Evolutionary conservation across 2,329 filamentous ascomycete genomes (phyloP).

Genomic region (Magnaporthales sp.): DNA sequence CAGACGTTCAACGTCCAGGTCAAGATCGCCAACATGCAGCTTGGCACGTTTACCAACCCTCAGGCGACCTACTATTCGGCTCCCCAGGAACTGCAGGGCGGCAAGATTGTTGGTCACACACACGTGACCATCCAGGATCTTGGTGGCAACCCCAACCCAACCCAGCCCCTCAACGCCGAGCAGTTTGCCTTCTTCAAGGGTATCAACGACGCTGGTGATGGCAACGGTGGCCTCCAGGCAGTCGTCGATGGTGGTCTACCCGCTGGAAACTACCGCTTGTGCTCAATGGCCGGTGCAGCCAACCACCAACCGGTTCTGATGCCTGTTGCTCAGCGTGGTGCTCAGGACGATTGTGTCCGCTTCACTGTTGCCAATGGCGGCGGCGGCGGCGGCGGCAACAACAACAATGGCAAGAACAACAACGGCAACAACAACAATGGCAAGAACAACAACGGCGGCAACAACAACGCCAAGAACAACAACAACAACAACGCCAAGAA

Average conservation of each 20-base stretch:
- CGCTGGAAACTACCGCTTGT: slow-evolving; percentile 55
- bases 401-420: slow-evolving; percentile 8
- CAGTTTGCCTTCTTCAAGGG: slow-evolving; percentile 58
- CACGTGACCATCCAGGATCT: slow-evolving; percentile 51
- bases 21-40: slow-evolving; percentile 41
- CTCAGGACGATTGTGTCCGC: slow-evolving; percentile 56
- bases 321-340: slow-evolving; percentile 58
- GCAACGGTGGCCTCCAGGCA: slow-evolving; percentile 42
- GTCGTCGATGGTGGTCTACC: slow-evolving; percentile 49
- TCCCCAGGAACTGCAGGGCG: slow-evolving; percentile 44
- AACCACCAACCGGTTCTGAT: slow-evolving; percentile 61
- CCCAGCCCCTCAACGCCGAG: slow-evolving; percentile 39
- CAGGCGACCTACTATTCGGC: slow-evolving; percentile 52
- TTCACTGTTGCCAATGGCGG: slow-evolving; percentile 38
- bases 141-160: slow-evolving; percentile 40
- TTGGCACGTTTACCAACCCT: slow-evolving; percentile 55
- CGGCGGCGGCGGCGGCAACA: slow-evolving; percentile 13
- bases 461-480: slow-evolving; percentile 8
- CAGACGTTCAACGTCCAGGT: slow-evolving; percentile 44
- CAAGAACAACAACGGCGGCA: slow-evolving; percentile 11
- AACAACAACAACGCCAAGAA: slow-evolving; percentile 12
- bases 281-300: slow-evolving; percentile 52
- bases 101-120: slow-evolving; percentile 50
- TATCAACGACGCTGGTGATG: slow-evolving; percentile 53
- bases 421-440: slow-evolving; percentile 14